Evolutionary conservation across 139 green algal species (phyloP).

Genomic region (Auxenochlorella pyrenoidosa): DNA sequence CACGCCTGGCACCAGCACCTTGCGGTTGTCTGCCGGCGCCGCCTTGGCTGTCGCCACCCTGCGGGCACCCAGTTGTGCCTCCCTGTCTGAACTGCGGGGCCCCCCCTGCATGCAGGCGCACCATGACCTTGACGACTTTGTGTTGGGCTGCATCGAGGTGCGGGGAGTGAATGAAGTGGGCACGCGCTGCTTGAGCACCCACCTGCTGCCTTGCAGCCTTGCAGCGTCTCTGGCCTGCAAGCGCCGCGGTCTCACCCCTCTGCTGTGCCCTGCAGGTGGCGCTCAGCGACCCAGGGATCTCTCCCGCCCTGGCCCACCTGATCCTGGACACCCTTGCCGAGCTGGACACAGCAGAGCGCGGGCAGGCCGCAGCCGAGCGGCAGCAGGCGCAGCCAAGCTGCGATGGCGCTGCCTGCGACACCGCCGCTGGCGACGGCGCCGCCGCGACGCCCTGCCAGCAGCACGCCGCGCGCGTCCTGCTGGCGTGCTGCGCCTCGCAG

Average conservation of each 20-base stretch:
- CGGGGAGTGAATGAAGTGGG: background rate
- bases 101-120: too few species aligned
- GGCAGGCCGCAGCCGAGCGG: background rate
- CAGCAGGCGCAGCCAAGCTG: background rate
- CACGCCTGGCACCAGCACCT: too few species aligned
- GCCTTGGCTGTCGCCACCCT: too few species aligned
- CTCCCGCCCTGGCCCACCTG: background rate
- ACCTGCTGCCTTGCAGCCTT: background rate
- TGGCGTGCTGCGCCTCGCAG: slow-evolving; percentile 8
- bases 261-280: background rate
- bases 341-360: background rate
- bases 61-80: too few species aligned
- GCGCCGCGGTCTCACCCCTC: background rate
- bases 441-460: background rate
- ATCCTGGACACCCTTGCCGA: background rate
- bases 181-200: background rate
- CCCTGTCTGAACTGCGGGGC: too few species aligned
- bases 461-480: background rate
- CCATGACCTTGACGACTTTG: background rate
- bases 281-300: background rate
- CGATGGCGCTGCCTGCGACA: background rate
- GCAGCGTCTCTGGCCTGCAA: too few species aligned
- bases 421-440: background rate
- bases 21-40: too few species aligned
- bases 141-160: background rate